These are phyloP conservation scores for Gastrolobium bilobum DNA, from an alignment of 306 rosid species.

Conservation along the genomic window DNA sequence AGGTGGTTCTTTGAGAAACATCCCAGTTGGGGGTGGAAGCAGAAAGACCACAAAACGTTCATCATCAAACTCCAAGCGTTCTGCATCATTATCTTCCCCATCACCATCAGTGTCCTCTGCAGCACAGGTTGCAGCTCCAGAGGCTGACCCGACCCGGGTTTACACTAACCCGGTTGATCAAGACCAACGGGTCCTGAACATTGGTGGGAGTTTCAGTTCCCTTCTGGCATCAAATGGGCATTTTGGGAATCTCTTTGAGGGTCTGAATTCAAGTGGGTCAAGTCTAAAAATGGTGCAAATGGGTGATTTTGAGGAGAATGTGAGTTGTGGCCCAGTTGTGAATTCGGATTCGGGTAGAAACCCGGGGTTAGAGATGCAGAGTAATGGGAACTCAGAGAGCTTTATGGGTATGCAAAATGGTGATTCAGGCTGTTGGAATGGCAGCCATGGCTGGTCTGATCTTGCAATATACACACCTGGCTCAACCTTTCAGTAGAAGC, in stretches of 20 bases:
- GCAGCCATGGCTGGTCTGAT: constrained; percentile 84
- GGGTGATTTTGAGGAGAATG: constrained; percentile 62
- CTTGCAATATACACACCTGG: constrained; percentile 94
- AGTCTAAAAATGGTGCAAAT: constrained; percentile 62
- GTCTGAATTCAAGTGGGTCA: constrained; percentile 68
- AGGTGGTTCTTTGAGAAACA: constrained; percentile 89
- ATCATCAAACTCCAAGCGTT: constrained; percentile 52
- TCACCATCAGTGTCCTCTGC: constrained; percentile 38
- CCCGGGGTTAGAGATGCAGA: constrained; percentile 58
- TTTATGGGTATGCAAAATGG: constrained; percentile 66
- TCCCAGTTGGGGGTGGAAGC: constrained; percentile 90
- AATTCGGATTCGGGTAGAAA: constrained; percentile 61
- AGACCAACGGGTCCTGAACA: constrained; percentile 49
- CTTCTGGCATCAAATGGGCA: constrained; percentile 70
- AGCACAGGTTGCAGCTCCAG: neutral
- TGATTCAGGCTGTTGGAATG: constrained; percentile 78
- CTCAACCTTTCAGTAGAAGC: constrained; percentile 73
- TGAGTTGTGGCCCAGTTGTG: constrained; percentile 52
- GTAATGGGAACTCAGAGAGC: constrained; percentile 54
- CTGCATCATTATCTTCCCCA: constrained; percentile 50
- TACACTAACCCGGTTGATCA: constrained; percentile 45
- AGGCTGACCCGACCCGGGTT: constrained; percentile 31
- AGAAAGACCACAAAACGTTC: constrained; percentile 72
- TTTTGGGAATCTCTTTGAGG: constrained; percentile 68
- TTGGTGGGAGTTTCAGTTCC: constrained; percentile 78